Evolutionary conservation across 2,329 filamentous ascomycete species (phyloP).

Genomic region (Verticillium klebahnii): DNA sequence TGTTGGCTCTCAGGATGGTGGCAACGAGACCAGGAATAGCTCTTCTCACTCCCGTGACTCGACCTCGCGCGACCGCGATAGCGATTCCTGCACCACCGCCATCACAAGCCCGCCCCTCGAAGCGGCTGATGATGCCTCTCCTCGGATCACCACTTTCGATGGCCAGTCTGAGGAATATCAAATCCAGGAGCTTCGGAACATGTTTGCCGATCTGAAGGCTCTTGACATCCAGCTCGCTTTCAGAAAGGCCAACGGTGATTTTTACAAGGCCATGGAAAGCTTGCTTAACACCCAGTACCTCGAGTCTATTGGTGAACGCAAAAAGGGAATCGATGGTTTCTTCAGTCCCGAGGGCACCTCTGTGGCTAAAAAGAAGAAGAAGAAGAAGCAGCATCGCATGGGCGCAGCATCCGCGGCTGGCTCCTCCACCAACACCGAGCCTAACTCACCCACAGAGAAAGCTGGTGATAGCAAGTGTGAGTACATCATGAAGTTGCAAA

Average conservation of each 20-base stretch:
- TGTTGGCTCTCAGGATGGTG: constrained; percentile 18
- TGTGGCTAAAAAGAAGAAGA: constrained; percentile 12
- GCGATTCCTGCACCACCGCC: constrained; percentile 22
- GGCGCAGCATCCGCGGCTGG: not conserved
- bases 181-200: constrained; percentile 55
- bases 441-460: not conserved
- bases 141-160: constrained; percentile 22
- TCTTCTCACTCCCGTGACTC: constrained; percentile 17
- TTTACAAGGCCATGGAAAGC: constrained; percentile 70
- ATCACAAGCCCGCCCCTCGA: constrained; percentile 12
- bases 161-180: constrained; percentile 55
- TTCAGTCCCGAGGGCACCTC: constrained; percentile 47
- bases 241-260: constrained; percentile 61
- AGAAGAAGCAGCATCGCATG: constrained; percentile 30
- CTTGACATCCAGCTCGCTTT: constrained; percentile 64
- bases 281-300: constrained; percentile 77
- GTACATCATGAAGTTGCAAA: not conserved
- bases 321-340: constrained; percentile 82
- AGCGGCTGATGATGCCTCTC: constrained; percentile 3
- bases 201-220: constrained; percentile 66
- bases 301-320: constrained; percentile 57
- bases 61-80: constrained; percentile 19
- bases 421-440: constrained; percentile 6
- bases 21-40: constrained; percentile 16
- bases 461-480: not conserved